Percentiles rank a stretch among this genome's conserved stretches.
Conservation (phyloP, 352 stramenopile genomes). For the Thalassiosira gravida region DNA sequence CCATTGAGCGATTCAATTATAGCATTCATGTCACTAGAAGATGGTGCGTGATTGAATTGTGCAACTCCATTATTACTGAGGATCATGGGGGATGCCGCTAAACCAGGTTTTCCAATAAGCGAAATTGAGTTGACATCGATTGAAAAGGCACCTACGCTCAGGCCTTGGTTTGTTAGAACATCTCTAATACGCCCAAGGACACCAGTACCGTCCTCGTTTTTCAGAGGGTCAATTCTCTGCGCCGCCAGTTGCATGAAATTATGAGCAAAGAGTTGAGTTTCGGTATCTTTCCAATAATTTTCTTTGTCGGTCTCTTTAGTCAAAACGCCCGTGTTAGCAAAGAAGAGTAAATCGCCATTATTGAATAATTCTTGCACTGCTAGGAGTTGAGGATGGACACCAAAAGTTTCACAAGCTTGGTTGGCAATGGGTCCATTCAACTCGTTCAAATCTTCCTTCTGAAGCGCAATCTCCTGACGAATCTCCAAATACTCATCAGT, state of each 20-base stretch:
- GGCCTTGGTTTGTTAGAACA: slow-evolving; percentile 56
- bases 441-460: slow-evolving; percentile 34
- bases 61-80: slow-evolving; percentile 44
- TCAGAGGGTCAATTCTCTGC: slow-evolving; percentile 64
- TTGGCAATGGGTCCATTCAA: slow-evolving; percentile 42
- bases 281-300: slow-evolving; percentile 63
- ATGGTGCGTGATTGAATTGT: slow-evolving; percentile 49
- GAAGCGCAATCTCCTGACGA: slow-evolving; percentile 46
- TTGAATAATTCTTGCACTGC: slow-evolving; percentile 73
- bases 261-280: slow-evolving; percentile 77
- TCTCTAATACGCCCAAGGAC: slow-evolving; percentile 80
- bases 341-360: slow-evolving; percentile 55
- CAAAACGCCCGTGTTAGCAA: slow-evolving; percentile 80
- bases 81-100: slow-evolving; percentile 46
- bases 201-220: slow-evolving; percentile 62
- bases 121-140: slow-evolving; percentile 50
- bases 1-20: slow-evolving; percentile 51
- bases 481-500: slow-evolving; percentile 49
- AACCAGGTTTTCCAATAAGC: slow-evolving; percentile 47
- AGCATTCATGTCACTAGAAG: slow-evolving; percentile 34
- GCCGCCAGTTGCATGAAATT: slow-evolving; percentile 62
- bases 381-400: slow-evolving; percentile 63
- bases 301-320: slow-evolving; percentile 63
- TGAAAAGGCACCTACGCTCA: slow-evolving; percentile 51
- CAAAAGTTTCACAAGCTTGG: slow-evolving; percentile 62